Evolutionary conservation across 202 grass and related monocot species (phyloP).

Genomic region (Sporobolus alterniflorus): DNA sequence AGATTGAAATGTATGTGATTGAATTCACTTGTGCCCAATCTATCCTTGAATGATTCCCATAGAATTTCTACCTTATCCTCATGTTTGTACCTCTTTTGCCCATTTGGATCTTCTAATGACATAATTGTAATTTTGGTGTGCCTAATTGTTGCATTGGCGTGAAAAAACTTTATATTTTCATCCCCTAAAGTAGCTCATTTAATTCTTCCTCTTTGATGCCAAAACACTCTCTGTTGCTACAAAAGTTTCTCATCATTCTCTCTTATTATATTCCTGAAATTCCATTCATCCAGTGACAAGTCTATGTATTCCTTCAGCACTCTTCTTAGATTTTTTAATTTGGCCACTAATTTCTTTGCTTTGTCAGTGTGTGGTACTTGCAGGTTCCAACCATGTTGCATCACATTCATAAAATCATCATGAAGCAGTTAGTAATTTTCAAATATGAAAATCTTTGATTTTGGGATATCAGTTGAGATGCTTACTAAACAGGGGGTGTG

Average conservation of each 20-base stretch:
- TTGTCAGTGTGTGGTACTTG: not conserved
- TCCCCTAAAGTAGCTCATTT: not conserved
- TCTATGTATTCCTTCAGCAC: not conserved
- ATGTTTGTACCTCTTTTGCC: no score
- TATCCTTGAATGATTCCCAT: no score
- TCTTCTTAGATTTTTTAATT: not conserved
- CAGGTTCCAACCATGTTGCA: not conserved
- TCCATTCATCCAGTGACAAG: not conserved
- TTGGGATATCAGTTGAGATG: not conserved
- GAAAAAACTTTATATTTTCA: no score
- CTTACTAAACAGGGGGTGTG: not conserved
- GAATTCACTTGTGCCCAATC: no score
- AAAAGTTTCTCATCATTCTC: not conserved
- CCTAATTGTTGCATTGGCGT: no score
- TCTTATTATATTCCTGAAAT: not conserved
- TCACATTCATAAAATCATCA: not conserved
- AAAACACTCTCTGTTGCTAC: not conserved
- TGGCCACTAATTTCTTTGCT: not conserved
- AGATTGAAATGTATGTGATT: no score
- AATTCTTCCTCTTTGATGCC: not conserved
- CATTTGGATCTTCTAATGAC: no score
- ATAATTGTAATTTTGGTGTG: no score
- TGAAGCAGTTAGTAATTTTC: not conserved
- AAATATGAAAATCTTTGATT: not conserved
- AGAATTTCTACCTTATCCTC: no score